Percentiles rank a stretch among this genome's conserved stretches.
Evolutionary conservation across 2,329 filamentous ascomycete species (phyloP).

Genomic region (Cladophialophora exuberans): DNA sequence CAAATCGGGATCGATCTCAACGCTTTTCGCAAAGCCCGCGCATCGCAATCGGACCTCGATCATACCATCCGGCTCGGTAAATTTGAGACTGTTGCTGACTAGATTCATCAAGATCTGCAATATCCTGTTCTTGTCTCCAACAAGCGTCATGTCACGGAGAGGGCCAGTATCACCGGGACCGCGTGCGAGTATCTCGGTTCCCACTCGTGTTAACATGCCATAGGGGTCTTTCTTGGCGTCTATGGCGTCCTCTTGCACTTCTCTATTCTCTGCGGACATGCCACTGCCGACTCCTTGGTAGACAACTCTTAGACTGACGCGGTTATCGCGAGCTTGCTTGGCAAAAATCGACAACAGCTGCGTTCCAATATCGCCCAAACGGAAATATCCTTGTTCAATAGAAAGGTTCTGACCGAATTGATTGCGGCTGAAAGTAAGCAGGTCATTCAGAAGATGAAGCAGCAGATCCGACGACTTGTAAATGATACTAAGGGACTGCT

Average conservation of each 20-base stretch:
- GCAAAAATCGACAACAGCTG: constrained; percentile 85
- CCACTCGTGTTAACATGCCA: constrained; percentile 28
- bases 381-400: constrained; percentile 82
- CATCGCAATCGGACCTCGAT: constrained; percentile 77
- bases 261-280: constrained; percentile 54
- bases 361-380: constrained; percentile 75
- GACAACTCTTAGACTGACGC: constrained; percentile 72
- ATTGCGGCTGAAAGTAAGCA: constrained; percentile 90
- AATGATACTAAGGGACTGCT: constrained; percentile 80
- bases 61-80: constrained; percentile 74
- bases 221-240: constrained; percentile 26
- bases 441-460: constrained; percentile 81
- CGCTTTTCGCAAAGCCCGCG: constrained; percentile 41
- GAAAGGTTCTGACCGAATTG: constrained; percentile 83
- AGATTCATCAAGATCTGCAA: constrained; percentile 76
- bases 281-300: no score
- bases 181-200: constrained; percentile 52
- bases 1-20: constrained; percentile 32
- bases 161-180: constrained; percentile 68
- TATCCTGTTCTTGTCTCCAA: constrained; percentile 86
- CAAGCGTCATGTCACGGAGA: constrained; percentile 80
- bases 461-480: constrained; percentile 85
- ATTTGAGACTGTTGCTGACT: constrained; percentile 87
- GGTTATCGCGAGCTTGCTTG: constrained; percentile 79
- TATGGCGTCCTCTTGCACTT: constrained; percentile 46